Evolutionary conservation across 192 early-diverging fungal genomes (phyloP).

Genomic region (Mortierella antarctica): DNA sequence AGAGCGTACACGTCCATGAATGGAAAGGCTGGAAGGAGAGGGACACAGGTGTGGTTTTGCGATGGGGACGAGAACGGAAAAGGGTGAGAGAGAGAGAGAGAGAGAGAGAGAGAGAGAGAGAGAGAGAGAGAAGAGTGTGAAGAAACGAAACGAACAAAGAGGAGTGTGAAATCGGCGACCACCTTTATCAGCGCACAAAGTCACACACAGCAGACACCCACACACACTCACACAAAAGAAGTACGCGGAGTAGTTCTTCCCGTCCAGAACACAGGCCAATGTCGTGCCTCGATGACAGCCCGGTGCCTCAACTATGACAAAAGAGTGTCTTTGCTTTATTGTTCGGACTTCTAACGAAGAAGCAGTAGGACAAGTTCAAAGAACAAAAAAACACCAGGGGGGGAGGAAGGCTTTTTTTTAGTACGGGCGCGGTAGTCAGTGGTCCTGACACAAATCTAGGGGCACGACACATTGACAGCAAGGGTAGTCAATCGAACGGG

Average conservation of each 20-base stretch:
- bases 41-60: no score
- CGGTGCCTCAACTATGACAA: no score
- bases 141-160: neutral
- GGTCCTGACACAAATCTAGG: slow-evolving; percentile 32
- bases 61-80: neutral
- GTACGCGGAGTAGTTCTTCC: no score
- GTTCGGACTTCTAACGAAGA: no score
- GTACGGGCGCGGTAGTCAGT: neutral
- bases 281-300: no score
- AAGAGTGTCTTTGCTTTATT: no score
- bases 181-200: no score
- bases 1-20: slow-evolving; percentile 51
- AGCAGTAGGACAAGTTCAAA: no score
- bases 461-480: slow-evolving; percentile 17
- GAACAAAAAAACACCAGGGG: no score
- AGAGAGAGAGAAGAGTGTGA: neutral
- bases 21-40: slow-evolving; percentile 6
- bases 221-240: no score
- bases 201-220: no score
- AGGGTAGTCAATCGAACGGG: neutral
- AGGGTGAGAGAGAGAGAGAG: slow-evolving; percentile 1
- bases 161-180: neutral
- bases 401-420: slow-evolving; percentile 9
- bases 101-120: neutral
- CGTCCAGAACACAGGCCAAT: no score